Conservation (phyloP, 495 filamentous ascomycete genomes). For the Neurospora sp. region DNA sequence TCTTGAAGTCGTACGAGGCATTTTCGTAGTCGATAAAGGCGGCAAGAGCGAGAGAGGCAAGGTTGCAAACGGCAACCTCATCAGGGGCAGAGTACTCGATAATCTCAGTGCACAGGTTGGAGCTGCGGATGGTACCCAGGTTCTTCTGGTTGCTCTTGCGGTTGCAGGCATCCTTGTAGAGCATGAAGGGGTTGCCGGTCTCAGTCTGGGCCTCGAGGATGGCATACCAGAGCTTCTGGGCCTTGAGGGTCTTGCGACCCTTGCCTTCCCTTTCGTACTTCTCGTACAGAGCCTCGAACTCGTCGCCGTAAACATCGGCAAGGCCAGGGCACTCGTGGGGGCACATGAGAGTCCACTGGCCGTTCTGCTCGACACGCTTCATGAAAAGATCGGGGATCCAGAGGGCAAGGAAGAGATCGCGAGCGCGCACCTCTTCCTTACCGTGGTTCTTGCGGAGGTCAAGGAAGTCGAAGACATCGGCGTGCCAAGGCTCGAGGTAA, state of each 20-base stretch:
- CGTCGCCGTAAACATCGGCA: slow-evolving; percentile 92
- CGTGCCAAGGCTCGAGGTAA: slow-evolving; percentile 99
- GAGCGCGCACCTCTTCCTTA: slow-evolving; percentile 94
- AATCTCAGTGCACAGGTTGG: slow-evolving; percentile 97
- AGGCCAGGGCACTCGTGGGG: slow-evolving; percentile 91
- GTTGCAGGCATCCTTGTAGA: slow-evolving; percentile 98
- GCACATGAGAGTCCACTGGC: slow-evolving; percentile 94
- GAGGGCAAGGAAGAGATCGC: slow-evolving; percentile 93
- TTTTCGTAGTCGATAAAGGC: slow-evolving; percentile 75
- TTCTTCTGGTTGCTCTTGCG: slow-evolving; percentile 99
- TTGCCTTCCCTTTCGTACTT: slow-evolving; percentile 85
- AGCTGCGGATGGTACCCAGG: slow-evolving; percentile 92
- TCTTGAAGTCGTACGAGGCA: slow-evolving; percentile 84
- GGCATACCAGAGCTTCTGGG: slow-evolving; percentile 98
- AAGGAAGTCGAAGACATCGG: slow-evolving; percentile 93
- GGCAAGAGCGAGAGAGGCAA: slow-evolving; percentile 87
- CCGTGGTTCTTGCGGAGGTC: slow-evolving; percentile 98
- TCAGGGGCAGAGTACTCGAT: slow-evolving; percentile 94
- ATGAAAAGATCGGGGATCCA: slow-evolving; percentile 99
- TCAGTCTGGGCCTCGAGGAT: slow-evolving; percentile 97
- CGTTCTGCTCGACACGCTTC: slow-evolving; percentile 95
- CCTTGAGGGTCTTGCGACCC: slow-evolving; percentile 83
- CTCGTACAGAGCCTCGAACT: slow-evolving; percentile 92
- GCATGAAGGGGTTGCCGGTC: slow-evolving; percentile 98
- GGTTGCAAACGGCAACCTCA: slow-evolving; percentile 97